Percentiles rank a stretch among this genome's conserved stretches.
These are phyloP conservation scores for Salix exigua DNA, from an alignment of 345 rosid species.

Conservation along the genomic window DNA sequence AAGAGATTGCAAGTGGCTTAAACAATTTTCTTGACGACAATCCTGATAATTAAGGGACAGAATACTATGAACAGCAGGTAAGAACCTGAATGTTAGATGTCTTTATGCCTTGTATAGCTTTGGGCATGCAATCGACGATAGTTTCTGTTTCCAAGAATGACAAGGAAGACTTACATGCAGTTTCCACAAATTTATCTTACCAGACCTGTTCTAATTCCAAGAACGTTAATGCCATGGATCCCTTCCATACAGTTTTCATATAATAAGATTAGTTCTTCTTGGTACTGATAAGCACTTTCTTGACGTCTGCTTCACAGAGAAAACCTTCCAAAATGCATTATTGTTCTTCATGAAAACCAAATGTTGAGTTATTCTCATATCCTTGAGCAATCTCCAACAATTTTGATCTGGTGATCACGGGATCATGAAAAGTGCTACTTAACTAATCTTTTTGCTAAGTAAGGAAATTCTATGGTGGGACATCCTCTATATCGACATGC, in stretches of 20 bases:
- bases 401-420: constrained; percentile 9
- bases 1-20: too few species aligned
- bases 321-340: background rate
- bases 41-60: too few species aligned
- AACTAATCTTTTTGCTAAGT: background rate
- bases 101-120: too few species aligned
- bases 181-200: background rate
- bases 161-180: background rate
- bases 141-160: background rate
- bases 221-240: background rate
- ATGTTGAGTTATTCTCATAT: constrained; percentile 7
- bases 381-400: background rate
- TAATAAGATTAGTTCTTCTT: background rate
- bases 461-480: background rate
- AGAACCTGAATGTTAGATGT: too few species aligned
- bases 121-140: background rate
- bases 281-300: background rate
- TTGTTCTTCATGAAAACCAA: constrained; percentile 13
- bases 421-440: constrained; percentile 2
- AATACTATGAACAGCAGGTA: too few species aligned
- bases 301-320: background rate
- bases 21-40: too few species aligned
- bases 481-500: background rate
- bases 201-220: background rate
- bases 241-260: background rate